Percentiles rank a stretch among this genome's conserved stretches.
phyloP scores from a whole-genome alignment of 805 yeast species.

The Barnettozyma sp. region DNA sequence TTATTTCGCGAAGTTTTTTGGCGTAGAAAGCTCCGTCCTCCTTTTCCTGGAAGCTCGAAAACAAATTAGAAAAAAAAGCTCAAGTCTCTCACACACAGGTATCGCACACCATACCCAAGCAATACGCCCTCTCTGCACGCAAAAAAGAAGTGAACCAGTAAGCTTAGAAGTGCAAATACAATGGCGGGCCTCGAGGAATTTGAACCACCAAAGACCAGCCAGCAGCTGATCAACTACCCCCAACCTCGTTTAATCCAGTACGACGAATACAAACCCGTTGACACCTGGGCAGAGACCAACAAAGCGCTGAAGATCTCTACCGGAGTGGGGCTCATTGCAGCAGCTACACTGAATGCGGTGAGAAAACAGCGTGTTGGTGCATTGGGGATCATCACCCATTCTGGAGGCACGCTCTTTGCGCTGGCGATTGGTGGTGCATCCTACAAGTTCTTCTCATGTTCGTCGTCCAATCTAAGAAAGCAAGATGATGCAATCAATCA shows the following conservation, averaged over 20 bases:
- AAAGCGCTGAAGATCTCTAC: constrained; percentile 39
- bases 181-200: constrained; percentile 7
- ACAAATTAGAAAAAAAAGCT: too few relatives aligned
- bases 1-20: constrained; percentile 3
- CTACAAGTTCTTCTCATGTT: constrained; percentile 34
- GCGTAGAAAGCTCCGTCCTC: too few relatives aligned
- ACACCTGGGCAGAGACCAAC: constrained; percentile 44
- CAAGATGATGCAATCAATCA: constrained; percentile 57
- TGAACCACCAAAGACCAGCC: constrained; percentile 4
- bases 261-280: constrained; percentile 47
- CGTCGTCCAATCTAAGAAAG: constrained; percentile 53
- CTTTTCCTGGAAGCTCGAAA: too few relatives aligned
- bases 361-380: constrained; percentile 36
- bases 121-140: too few relatives aligned
- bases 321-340: constrained; percentile 44
- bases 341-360: constrained; percentile 38
- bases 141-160: too few relatives aligned
- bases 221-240: constrained; percentile 18
- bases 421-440: constrained; percentile 48
- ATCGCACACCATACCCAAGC: too few relatives aligned
- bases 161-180: neutral
- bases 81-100: too few relatives aligned
- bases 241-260: constrained; percentile 25
- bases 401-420: constrained; percentile 30
- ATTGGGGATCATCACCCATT: constrained; percentile 27